Base-by-base conservation (phyloP, 305 asterid species). In the Fraxinus baroniana region DNA sequence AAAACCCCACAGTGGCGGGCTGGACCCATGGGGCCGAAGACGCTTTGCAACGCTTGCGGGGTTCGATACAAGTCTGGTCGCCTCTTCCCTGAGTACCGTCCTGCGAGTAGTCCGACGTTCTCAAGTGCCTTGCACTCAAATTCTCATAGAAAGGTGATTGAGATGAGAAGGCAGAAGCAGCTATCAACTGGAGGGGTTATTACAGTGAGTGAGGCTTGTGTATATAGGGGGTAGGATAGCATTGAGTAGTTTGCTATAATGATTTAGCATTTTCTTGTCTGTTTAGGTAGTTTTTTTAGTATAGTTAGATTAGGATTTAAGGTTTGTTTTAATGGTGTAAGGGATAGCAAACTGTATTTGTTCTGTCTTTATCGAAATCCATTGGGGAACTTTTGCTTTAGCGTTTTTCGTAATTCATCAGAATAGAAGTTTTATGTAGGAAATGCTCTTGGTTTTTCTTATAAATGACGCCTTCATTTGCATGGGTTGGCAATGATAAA, bases 1-100 rank as follows among this genome's bases (percentile, higher is more conserved):
- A 84, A 87, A 79, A 91, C 94, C 3, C 94, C 94, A 0, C 93
- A 89, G 44, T 91, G 94, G 94, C 81, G 94, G n/a, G 91, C 90
- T 0, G 94, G 94, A 0, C 94, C 94, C 3, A 83, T 82, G 88
- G 94, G 94, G 32, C 91, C 92, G 0, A 91, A 91, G 64, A 89
- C 94, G 0, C 85, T 91, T 37, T 91, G 94, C 78, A 91, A 91
- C 26, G 92, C 94, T 13, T 91, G 94, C 79, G 94, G 94, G 33
- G 94, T 91, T 76, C 84, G 94, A 83, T 91, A 81, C 81, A 90
- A 89, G 86, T 89, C 92, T 0, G 94, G 94, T 3, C 87, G 94
- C 9, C 86, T 91, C 7, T 86, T 91, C 74, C 91, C 94, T 0
- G 94, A 91, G 88, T 91, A 91, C 74, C 91, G 94, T 4, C 94